Evolutionary conservation across 2,329 filamentous ascomycete genomes (phyloP), one percentile per base, ranked within the genome.

Genomic region (Stagonosporopsis cucurbitacearum): DNA sequence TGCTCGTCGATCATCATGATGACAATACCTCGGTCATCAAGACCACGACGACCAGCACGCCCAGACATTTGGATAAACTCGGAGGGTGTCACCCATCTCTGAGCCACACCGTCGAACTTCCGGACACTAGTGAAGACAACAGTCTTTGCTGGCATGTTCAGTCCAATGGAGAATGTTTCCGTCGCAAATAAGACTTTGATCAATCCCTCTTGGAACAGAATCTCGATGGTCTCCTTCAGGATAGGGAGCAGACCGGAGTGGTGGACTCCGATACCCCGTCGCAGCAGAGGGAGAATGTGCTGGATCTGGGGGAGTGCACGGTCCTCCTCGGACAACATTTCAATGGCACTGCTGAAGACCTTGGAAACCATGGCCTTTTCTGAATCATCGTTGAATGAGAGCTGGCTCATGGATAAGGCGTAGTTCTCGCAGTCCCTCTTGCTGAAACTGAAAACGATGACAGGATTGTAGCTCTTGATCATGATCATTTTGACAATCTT

Each of bases 401-500:
- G 85, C 58, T 86, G 85, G 48, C 88, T 94, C 79, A 97, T 93
- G 65, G 92, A 86, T 42, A 99, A 81, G 1, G 95, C 95, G 75
- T 95, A 88, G 60, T 88, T 87, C 78, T 99, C 95, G 74, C 94
- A 97, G 69, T 98, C 94, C 63, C 94, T 86, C 81, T 99, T 99
- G 83, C 93, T 97, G 80, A 99, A 99, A 77, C 94, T 98, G 85
- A 99, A 99, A 35, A 99, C 92, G 73, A 99, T 99, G 68, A 98
- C 95, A 0, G 95, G 95, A 70, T 99, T 97, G 78, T 95, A 96
- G 73, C 90, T 95, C 80, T 93, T 96, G 78, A 91, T 84, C 88
- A 99, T 96, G 66, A 98, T 96, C 95, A 99, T 99, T 77, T 90
- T 91, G 64, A 99, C 90, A 69, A 99, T 96, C 82, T 97, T 98